Percentiles rank a stretch among this genome's conserved stretches.
Conservation (phyloP, 2,329 filamentous ascomycete species). For the Nemania sp. region DNA sequence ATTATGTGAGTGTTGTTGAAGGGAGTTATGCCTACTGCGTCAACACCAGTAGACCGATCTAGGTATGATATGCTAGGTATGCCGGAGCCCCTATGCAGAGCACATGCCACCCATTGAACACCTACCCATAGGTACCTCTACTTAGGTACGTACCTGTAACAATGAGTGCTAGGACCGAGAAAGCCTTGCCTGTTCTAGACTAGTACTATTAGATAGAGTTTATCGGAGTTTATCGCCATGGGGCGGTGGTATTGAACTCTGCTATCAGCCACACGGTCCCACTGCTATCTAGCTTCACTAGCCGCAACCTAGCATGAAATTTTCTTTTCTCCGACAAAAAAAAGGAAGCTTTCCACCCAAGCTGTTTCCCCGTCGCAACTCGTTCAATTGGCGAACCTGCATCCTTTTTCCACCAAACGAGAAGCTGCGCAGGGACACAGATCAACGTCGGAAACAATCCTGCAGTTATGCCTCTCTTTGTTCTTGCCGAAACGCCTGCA, state of each 20-base stretch:
- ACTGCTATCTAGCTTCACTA: constrained; percentile 39
- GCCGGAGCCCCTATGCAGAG: constrained; percentile 22
- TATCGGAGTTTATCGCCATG: neutral
- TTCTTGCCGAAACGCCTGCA: constrained; percentile 93
- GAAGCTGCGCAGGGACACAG: constrained; percentile 47
- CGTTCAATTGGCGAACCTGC: constrained; percentile 33
- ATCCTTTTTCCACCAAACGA: constrained; percentile 35
- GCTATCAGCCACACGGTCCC: constrained; percentile 34
- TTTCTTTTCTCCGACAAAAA: constrained; percentile 40
- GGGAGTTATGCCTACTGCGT: constrained; percentile 41
- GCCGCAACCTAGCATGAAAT: constrained; percentile 39
- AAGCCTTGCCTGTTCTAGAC: neutral
- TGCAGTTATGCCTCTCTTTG: constrained; percentile 84
- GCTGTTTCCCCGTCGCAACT: constrained; percentile 36
- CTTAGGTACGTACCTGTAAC: no score
- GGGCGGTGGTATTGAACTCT: neutral
- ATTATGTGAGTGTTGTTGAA: constrained; percentile 39
- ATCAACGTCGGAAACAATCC: constrained; percentile 33
- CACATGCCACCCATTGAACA: constrained; percentile 7
- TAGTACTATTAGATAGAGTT: neutral
- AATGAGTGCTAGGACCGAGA: no score
- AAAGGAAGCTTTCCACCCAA: constrained; percentile 37
- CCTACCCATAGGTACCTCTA: no score
- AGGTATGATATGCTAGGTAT: neutral
- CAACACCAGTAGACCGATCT: constrained; percentile 35